Percentiles rank a stretch among this genome's conserved stretches.
These are phyloP conservation scores for Pythium pectinolyticum DNA, from an alignment of 352 stramenopile species.

Conservation along the genomic window DNA sequence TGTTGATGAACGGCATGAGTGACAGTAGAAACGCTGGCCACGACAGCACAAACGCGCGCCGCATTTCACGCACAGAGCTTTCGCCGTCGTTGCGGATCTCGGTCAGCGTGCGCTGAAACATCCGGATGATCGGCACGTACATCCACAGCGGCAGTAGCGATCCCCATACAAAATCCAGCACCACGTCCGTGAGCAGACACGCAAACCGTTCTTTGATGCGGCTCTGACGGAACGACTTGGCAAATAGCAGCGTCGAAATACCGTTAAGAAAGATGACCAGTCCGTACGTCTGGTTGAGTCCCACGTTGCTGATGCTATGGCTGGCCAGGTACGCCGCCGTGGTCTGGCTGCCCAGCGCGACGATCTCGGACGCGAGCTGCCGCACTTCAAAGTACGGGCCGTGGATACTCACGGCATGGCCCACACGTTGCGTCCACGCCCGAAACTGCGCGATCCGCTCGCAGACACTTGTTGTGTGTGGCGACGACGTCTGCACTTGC, in stretches of 20 bases:
- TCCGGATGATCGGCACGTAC: neutral
- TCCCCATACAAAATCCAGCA: neutral
- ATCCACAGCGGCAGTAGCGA: neutral
- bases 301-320: constrained; percentile 15
- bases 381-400: constrained; percentile 23
- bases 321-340: constrained; percentile 6
- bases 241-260: neutral
- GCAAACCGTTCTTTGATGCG: constrained; percentile 4
- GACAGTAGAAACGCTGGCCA: constrained; percentile 13
- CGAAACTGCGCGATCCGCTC: neutral
- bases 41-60: neutral
- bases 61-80: neutral
- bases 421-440: neutral
- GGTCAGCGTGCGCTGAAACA: neutral
- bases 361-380: neutral
- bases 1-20: constrained; percentile 26
- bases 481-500: neutral
- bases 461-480: neutral
- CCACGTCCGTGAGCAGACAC: neutral
- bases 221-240: neutral
- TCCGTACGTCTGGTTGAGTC: constrained; percentile 15
- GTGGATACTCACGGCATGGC: constrained; percentile 6
- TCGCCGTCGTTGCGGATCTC: neutral
- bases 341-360: constrained; percentile 8
- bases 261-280: constrained; percentile 18